Evolutionary conservation across 371 early-diverging fungal species (phyloP).

Genomic region (Blakeslea trispora): DNA sequence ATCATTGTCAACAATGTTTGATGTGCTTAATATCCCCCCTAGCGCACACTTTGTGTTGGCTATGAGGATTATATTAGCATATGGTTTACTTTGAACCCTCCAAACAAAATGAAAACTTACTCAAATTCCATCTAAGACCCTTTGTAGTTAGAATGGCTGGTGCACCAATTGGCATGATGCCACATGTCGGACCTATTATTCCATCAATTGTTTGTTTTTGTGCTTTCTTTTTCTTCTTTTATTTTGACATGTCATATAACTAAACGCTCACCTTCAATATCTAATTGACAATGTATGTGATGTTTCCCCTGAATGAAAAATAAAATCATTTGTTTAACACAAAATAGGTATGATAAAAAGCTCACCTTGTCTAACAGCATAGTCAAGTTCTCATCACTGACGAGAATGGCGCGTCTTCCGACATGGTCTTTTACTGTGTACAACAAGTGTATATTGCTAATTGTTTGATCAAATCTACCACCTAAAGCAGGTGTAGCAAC

Average conservation of each 20-base stretch:
- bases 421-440: constrained; percentile 51
- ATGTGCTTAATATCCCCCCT: constrained; percentile 76
- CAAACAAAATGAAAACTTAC: too few relatives aligned
- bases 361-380: constrained; percentile 69
- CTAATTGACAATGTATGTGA: constrained; percentile 60
- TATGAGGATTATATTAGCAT: too few relatives aligned
- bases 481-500: constrained; percentile 82
- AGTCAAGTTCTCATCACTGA: constrained; percentile 75
- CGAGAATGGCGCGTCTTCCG: constrained; percentile 58
- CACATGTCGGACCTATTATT: constrained; percentile 89
- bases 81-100: too few relatives aligned
- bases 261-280: constrained; percentile 59
- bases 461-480: constrained; percentile 91
- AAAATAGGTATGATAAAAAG: neutral
- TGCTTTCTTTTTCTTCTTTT: neutral
- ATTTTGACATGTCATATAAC: neutral
- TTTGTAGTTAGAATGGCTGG: constrained; percentile 61
- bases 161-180: constrained; percentile 81
- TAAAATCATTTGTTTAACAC: too few relatives aligned
- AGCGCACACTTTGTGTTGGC: constrained; percentile 62
- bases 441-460: constrained; percentile 75
- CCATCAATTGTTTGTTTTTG: too few relatives aligned
- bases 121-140: constrained; percentile 88
- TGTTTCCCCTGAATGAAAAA: constrained; percentile 79
- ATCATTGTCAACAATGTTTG: constrained; percentile 67